Evolutionary conservation across 495 filamentous ascomycete species (phyloP), one percentile per base, ranked within the genome.

Genomic region (Annulohypoxylon moriforme): DNA sequence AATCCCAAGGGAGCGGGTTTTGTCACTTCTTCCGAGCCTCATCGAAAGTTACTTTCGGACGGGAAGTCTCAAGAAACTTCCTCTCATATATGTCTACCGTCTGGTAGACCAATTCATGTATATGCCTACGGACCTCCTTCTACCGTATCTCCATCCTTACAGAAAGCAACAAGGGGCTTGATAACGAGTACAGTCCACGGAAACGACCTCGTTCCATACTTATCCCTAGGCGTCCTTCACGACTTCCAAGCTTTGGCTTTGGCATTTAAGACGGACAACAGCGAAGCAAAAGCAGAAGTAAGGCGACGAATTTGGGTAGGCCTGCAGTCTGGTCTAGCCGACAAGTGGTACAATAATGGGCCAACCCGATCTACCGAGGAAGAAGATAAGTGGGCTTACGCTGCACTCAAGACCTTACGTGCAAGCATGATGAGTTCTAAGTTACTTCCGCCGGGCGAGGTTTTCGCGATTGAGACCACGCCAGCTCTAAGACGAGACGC

Each of bases 81-180:
- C 44, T 74, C 64, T 59, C 72, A 72, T 52, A 83, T 88, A 59
- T 86, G 81, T 46, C 85, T 93, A 4, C 93, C 90, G 18, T 70
- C 88, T 0, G 87, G 88, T 49, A 85, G 92, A 8, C 90, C 88
- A 49, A 90, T 93, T 40, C 92, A 93, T 74, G 92, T 93, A 53
- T 95, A 91, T 77, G 90, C 91, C 36, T 94, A 92, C 75, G 92
- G 92, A 2, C 90, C 92, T 9, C 91, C 92, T 9, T 87, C 90
- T 2, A 89, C 88, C 47, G 87, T 94, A 82, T 94, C 90, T 1
- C 86, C 90, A 0, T 87, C 89, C n/a, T 83, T 94, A 4, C 87
- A 90, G 40, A 85, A 87, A 53, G 89, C 89, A 16, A 94, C 91
- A 0, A 84, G 90, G n/a, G 91, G 89, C 3, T 82, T 94, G 3